Evolutionary conservation across 345 rosid species (phyloP).

Genomic region (Ricinus communis): DNA sequence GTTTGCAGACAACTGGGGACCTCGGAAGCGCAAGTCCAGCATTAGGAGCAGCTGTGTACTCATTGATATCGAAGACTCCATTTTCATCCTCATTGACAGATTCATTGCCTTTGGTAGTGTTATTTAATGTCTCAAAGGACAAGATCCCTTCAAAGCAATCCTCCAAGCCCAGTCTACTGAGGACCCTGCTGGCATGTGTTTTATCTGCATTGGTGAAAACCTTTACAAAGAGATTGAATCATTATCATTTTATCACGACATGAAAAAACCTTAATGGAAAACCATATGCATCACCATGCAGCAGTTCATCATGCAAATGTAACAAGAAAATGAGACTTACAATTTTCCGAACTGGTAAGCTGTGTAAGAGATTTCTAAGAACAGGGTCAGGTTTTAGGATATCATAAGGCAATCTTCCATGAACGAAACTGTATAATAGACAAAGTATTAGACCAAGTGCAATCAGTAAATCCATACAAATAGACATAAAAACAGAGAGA

Average conservation of each 20-base stretch:
- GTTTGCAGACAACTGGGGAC: conserved; percentile 76
- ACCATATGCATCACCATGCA: background rate
- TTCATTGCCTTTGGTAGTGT: conserved; percentile 31
- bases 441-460: conserved; percentile 4
- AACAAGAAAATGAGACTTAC: conserved; percentile 41
- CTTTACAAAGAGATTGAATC: conserved; percentile 29
- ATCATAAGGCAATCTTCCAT: conserved; percentile 88
- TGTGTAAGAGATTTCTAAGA: conserved; percentile 66
- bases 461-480: background rate
- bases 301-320: background rate
- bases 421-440: conserved; percentile 54
- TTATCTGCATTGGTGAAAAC: conserved; percentile 90
- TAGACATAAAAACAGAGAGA: background rate
- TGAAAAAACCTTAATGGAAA: background rate
- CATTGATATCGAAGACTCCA: conserved; percentile 53
- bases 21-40: conserved; percentile 47
- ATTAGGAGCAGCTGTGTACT: conserved; percentile 12
- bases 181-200: conserved; percentile 60
- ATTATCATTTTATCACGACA: background rate
- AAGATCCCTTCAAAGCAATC: conserved; percentile 87
- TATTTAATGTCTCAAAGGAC: conserved; percentile 86
- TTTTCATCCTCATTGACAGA: conserved; percentile 43
- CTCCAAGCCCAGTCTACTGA: conserved; percentile 72
- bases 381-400: conserved; percentile 81
- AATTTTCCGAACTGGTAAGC: conserved; percentile 74